Base-by-base conservation (phyloP, 2,329 filamentous ascomycete species). In the Macroventuria anomochaeta region DNA sequence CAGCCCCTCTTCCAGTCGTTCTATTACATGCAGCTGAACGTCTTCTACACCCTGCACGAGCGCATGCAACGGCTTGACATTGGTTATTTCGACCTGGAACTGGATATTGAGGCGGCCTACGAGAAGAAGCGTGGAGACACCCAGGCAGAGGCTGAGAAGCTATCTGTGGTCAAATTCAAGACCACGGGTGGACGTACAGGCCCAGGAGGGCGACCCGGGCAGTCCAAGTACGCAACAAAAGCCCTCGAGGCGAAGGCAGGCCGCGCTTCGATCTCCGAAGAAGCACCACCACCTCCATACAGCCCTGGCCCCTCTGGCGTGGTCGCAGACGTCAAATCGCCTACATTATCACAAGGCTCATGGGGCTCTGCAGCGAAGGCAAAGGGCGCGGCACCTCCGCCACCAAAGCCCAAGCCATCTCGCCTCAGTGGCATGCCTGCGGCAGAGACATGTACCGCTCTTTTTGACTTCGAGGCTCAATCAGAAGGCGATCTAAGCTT, bases 21-120 rank as follows among this genome's bases (percentile, higher is more conserved):
- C 80, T 99, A 99, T 79, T 99, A 97, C 81, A 99, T 99, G 95
- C 95, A 99, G 77, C 85, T 99, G 62, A 99, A 99, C 76, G 91
- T 99, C 62, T 99, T 97, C 76, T 99, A 99, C 77, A 99, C 95
- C 1, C 82, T 99, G 47, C 95, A 99, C 75, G 93, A 97, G 77
- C 91, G 88, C 77, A 99, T 99, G 95, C 95, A 99, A 79, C 87
- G 84, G 63, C 92, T 96, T 74, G 93, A 97, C 70, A 99, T 99
- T 71, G 92, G 92, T 57, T 99, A 99, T 78, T 99, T 99, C 76
- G 90, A 99, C 75, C 83, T 99, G 44, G 90, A 89, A 1, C 83
- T 90, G 26, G 93, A 96, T 68, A 88, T 99, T 36, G 91, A 97
- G 74, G 93, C 93, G 60, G 93, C 91, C 11, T 99, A 96, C 74